Conservation (phyloP, 129 eudicot species). For the Sambucus nigra region DNA sequence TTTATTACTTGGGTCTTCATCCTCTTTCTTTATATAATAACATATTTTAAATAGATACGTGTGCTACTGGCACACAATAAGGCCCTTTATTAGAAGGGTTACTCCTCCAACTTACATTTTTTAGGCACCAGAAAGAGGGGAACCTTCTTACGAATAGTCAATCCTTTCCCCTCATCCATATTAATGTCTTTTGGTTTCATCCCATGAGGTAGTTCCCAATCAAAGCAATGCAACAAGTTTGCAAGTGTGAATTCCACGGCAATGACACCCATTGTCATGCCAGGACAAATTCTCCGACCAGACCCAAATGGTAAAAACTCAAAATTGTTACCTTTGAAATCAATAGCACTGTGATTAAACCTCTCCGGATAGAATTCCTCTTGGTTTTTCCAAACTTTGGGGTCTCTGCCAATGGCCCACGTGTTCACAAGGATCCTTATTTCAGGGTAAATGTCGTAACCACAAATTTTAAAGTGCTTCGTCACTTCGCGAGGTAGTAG, state of each 20-base stretch:
- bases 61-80: too few relatives aligned
- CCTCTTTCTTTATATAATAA: too few relatives aligned
- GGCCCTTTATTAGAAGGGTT: too few relatives aligned
- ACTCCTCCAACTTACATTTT: neutral
- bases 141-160: constrained; percentile 8
- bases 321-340: constrained; percentile 14
- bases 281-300: constrained; percentile 22
- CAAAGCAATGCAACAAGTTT: constrained; percentile 21
- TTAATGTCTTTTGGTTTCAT: constrained; percentile 7
- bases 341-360: constrained; percentile 3
- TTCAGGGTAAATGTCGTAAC: constrained; percentile 16
- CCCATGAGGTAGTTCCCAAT: constrained; percentile 16
- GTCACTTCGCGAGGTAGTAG: constrained; percentile 22
- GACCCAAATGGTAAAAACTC: constrained; percentile 19
- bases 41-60: too few relatives aligned
- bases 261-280: neutral
- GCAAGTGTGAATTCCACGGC: constrained; percentile 16
- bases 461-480: constrained; percentile 5
- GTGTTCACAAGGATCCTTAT: constrained; percentile 14
- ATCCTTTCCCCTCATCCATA: constrained; percentile 14
- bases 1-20: too few relatives aligned
- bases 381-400: constrained; percentile 19
- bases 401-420: constrained; percentile 32
- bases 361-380: constrained; percentile 16
- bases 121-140: constrained; percentile 19